phyloP scores from a whole-genome alignment of 257 asterid species.

The Cynanchum wilfordii region DNA sequence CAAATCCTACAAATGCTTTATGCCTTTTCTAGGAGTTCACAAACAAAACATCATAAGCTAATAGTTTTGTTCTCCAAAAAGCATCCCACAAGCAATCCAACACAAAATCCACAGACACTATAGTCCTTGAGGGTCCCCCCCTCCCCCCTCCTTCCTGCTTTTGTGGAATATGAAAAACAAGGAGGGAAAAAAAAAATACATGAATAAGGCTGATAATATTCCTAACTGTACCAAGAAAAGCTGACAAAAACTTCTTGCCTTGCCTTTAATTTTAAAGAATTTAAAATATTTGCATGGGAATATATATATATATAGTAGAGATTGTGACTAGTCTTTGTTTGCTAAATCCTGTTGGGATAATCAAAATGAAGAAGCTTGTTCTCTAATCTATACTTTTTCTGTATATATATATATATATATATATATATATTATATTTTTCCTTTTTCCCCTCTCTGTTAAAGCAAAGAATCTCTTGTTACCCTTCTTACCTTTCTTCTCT shows the following conservation, averaged over 20 bases:
- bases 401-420: too few relatives aligned
- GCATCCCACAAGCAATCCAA: constrained; percentile 29
- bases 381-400: constrained; percentile 24
- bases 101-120: constrained; percentile 35
- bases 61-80: neutral
- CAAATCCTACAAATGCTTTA: constrained; percentile 2
- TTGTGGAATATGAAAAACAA: constrained; percentile 22
- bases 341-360: constrained; percentile 44
- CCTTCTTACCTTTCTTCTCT: constrained; percentile 33
- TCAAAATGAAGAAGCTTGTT: constrained; percentile 44
- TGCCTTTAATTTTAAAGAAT: constrained; percentile 11
- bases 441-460: constrained; percentile 14
- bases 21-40: constrained; percentile 16
- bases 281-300: constrained; percentile 45
- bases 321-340: constrained; percentile 29
- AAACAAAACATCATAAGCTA: neutral
- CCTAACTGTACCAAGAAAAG: constrained; percentile 35
- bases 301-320: constrained; percentile 10
- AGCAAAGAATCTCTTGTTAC: constrained; percentile 64
- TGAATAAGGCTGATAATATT: constrained; percentile 35
- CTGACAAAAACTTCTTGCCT: constrained; percentile 35
- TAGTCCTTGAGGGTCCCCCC: constrained; percentile 15
- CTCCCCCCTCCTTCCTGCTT: constrained; percentile 10
- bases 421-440: neutral
- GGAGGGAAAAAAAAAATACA: constrained; percentile 12